These are phyloP conservation scores for Eimeria falciformis DNA, from an alignment of 169 alveolate species.

Conservation along the genomic window DNA sequence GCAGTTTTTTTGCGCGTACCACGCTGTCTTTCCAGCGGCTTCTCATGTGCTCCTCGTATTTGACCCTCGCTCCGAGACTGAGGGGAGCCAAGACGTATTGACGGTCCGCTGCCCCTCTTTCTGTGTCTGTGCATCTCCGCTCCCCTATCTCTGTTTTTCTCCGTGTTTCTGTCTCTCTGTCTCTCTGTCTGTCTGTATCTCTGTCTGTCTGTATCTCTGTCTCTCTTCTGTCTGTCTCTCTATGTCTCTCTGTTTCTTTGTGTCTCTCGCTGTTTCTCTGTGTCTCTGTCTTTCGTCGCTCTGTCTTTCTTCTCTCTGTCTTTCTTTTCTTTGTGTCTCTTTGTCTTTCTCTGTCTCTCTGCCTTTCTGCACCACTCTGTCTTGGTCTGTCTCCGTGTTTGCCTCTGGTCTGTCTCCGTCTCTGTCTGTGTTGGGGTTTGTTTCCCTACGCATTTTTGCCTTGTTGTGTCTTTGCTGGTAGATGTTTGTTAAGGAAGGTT, in stretches of 20 bases:
- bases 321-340: background rate
- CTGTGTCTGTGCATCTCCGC: background rate
- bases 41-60: constrained; percentile 34
- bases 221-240: background rate
- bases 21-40: constrained; percentile 41
- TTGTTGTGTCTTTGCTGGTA: background rate
- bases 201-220: background rate
- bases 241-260: background rate
- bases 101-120: background rate
- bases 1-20: constrained; percentile 44
- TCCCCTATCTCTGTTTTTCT: background rate
- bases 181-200: background rate
- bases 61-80: constrained; percentile 62
- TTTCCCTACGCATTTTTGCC: constrained; percentile 9
- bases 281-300: background rate
- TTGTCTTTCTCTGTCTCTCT: background rate
- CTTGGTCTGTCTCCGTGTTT: background rate
- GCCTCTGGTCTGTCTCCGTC: too few relatives aligned
- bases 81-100: constrained; percentile 30
- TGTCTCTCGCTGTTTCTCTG: background rate
- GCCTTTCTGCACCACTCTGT: background rate
- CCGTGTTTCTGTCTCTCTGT: background rate
- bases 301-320: background rate
- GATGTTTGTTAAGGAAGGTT: background rate
- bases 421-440: too few relatives aligned